Conservation (phyloP, 2,329 filamentous ascomycete species). For the Diplodia corticola region DNA sequence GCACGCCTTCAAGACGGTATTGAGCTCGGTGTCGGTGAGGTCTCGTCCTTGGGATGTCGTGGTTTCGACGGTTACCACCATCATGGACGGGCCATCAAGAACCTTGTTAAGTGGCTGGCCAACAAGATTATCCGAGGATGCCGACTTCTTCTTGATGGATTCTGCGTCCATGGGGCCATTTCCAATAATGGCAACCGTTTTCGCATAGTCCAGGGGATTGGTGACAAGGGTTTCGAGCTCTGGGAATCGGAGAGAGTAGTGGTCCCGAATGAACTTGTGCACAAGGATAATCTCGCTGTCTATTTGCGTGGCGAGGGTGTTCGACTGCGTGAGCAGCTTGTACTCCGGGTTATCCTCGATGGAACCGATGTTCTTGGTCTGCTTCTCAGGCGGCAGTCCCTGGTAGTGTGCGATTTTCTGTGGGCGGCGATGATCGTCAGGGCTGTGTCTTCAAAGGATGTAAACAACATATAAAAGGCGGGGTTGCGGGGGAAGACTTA, state of each 20-base stretch:
- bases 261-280: constrained; percentile 94
- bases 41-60: constrained; percentile 82
- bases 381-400: constrained; percentile 64
- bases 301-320: constrained; percentile 86
- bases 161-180: constrained; percentile 77
- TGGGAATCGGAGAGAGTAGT: constrained; percentile 91
- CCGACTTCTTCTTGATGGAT: constrained; percentile 77
- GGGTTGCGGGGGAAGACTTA: constrained; percentile 45
- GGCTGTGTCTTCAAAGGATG: constrained; percentile 55
- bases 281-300: constrained; percentile 90
- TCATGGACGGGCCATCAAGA: constrained; percentile 83
- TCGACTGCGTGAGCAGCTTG: constrained; percentile 82
- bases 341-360: constrained; percentile 93
- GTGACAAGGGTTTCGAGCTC: constrained; percentile 88
- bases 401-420: constrained; percentile 82
- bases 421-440: constrained; percentile 59
- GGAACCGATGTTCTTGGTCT: constrained; percentile 67
- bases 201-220: constrained; percentile 91
- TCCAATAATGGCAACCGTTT: constrained; percentile 87
- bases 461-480: constrained; percentile 18
- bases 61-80: constrained; percentile 94
- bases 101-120: constrained; percentile 75
- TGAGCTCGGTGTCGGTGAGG: constrained; percentile 73
- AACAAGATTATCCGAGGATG: constrained; percentile 75
- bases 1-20: constrained; percentile 73